Percentiles rank a stretch among this genome's conserved stretches.
phyloP scores from a whole-genome alignment of 768 basidiomycete genomes.

The Exsudoporus frostii region DNA sequence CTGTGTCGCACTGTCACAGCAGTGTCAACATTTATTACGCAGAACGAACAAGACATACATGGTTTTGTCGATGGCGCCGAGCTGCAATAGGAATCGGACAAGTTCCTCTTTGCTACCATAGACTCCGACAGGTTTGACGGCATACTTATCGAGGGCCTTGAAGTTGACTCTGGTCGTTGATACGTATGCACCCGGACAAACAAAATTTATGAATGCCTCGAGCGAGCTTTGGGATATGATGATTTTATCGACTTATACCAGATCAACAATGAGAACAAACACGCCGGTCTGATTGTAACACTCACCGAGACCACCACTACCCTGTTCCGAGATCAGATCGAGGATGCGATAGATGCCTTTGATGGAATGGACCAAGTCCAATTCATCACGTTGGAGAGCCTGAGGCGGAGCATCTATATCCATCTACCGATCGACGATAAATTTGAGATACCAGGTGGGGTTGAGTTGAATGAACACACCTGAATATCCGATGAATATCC shows the following conservation, averaged over 20 bases:
- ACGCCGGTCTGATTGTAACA: neutral
- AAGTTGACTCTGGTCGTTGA: slow-evolving; percentile 59
- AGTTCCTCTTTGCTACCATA: slow-evolving; percentile 57
- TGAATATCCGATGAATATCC: neutral
- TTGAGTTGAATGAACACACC: slow-evolving; percentile 6
- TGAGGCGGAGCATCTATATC: slow-evolving; percentile 5
- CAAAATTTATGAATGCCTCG: slow-evolving; percentile 43
- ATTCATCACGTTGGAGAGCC: slow-evolving; percentile 4
- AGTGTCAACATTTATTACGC: neutral
- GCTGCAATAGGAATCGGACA: slow-evolving; percentile 39
- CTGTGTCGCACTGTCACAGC: slow-evolving; percentile 6
- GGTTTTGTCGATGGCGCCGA: slow-evolving; percentile 35
- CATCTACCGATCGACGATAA: slow-evolving; percentile 15
- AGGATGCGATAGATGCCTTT: slow-evolving; percentile 50
- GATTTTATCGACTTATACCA: slow-evolving; percentile 53
- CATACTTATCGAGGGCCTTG: slow-evolving; percentile 42
- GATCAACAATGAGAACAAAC: neutral
- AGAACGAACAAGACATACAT: slow-evolving; percentile 33
- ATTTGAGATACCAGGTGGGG: neutral
- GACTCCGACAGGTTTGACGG: slow-evolving; percentile 50
- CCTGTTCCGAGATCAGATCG: slow-evolving; percentile 50
- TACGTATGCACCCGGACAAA: slow-evolving; percentile 49
- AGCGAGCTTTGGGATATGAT: slow-evolving; percentile 56
- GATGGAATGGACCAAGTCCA: slow-evolving; percentile 31
- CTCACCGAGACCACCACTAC: slow-evolving; percentile 51